Evolutionary conservation across 768 basidiomycete species (phyloP).

Genomic region (Leccinum subgranulosum): DNA sequence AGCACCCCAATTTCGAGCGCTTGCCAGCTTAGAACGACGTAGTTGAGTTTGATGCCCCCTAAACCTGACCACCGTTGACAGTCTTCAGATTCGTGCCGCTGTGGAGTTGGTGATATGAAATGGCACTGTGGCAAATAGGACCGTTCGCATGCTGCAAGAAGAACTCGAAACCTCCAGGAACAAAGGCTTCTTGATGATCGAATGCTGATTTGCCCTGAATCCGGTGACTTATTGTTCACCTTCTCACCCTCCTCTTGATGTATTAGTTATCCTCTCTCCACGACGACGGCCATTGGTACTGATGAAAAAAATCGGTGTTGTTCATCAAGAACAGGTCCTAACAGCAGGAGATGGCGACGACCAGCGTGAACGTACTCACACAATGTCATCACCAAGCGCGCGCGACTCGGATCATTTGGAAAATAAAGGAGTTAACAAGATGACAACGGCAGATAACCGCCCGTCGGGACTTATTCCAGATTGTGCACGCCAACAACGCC

Average conservation of each 20-base stretch:
- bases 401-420: background rate
- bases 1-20: background rate
- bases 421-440: background rate
- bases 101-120: background rate
- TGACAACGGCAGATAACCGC: background rate
- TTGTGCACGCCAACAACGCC: background rate
- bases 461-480: background rate
- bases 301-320: background rate
- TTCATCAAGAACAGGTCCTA: background rate
- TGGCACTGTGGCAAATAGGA: background rate
- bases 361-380: background rate
- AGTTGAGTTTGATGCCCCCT: constrained; percentile 2
- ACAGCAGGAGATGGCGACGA: background rate
- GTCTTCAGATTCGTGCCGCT: background rate
- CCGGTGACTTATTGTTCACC: background rate
- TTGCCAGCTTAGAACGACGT: background rate
- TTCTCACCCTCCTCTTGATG: background rate
- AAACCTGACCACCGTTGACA: background rate
- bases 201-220: background rate
- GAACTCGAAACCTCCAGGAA: background rate
- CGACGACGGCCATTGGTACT: background rate
- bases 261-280: background rate
- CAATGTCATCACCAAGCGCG: background rate
- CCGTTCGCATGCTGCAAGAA: background rate
- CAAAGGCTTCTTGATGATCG: constrained; percentile 9